These are phyloP conservation scores for Mucor piriformis DNA, from an alignment of 371 early-diverging fungal species.

Conservation along the genomic window DNA sequence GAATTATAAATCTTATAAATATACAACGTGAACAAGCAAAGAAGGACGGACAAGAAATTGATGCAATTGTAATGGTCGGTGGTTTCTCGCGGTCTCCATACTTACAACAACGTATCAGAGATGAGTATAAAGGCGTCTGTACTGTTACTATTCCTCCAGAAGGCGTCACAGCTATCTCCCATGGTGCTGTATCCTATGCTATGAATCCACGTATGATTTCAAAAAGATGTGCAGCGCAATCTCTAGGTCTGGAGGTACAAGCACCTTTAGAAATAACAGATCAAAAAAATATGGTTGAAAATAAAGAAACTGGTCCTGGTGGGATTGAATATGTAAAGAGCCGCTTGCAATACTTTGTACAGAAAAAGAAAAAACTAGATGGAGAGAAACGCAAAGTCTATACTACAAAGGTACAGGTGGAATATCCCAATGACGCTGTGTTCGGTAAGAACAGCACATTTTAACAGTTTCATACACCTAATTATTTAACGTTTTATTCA, in stretches of 20 bases:
- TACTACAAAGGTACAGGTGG: background rate
- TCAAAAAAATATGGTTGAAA: background rate
- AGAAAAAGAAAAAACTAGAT: background rate
- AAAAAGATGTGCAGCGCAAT: slow-evolving; percentile 27
- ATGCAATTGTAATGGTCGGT: background rate
- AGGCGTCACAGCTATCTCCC: slow-evolving; percentile 31
- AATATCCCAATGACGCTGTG: background rate
- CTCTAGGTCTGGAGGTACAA: background rate
- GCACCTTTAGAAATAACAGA: background rate
- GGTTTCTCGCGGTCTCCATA: slow-evolving; percentile 8
- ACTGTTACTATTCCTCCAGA: slow-evolving; percentile 28
- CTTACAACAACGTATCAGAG: slow-evolving; percentile 2
- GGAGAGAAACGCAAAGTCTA: background rate
- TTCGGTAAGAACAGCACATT: slow-evolving; percentile 1
- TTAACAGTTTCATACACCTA: background rate
- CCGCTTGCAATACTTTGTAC: slow-evolving; percentile 3
- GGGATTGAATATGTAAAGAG: background rate
- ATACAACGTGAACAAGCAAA: slow-evolving; percentile 28
- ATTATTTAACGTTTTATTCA: background rate
- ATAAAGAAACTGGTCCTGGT: background rate
- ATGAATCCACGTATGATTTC: slow-evolving; percentile 28
- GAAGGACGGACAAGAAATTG: background rate
- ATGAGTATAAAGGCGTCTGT: background rate
- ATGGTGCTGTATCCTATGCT: slow-evolving; percentile 40
- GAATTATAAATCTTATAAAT: background rate